Evolutionary conservation across 768 basidiomycete species (phyloP), one percentile per base, ranked within the genome.

Genomic region (Tephrocybe sp.): DNA sequence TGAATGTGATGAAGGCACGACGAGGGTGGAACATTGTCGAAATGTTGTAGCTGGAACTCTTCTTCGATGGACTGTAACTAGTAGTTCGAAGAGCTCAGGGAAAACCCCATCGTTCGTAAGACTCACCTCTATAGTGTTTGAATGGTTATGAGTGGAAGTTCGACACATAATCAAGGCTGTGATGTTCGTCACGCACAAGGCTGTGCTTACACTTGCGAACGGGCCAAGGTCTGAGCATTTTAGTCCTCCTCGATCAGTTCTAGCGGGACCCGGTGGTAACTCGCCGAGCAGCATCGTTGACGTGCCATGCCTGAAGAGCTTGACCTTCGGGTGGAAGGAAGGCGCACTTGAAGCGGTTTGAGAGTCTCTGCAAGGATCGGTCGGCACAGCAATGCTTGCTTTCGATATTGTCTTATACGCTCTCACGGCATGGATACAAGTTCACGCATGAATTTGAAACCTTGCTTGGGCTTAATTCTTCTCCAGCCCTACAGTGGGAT

Each of bases 101-200:
- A n/a, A n/a, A n/a, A n/a, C n/a, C n/a, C n/a, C n/a, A n/a, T n/a
- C n/a, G n/a, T n/a, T n/a, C n/a, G n/a, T n/a, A n/a, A n/a, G n/a
- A n/a, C n/a, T n/a, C n/a, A n/a, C n/a, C n/a, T n/a, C n/a, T n/a
- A n/a, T n/a, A n/a, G n/a, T n/a, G n/a, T n/a, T n/a, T n/a, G n/a
- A n/a, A n/a, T n/a, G n/a, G n/a, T n/a, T n/a, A n/a, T n/a, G n/a
- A n/a, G n/a, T n/a, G n/a, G n/a, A n/a, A n/a, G n/a, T n/a, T n/a
- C n/a, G n/a, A n/a, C n/a, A n/a, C n/a, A n/a, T n/a, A n/a, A n/a
- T 61, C 55, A 70, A 72, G 61, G 69, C 68, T 70, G 69, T 68
- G 70, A 72, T 59, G 67, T 70, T 73, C 82, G 80, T 70, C 56
- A 68, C 82, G 61, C 58, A 81, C 78, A 72, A 73, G 74, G 72